phyloP scores from a whole-genome alignment of 306 rosid genomes.

The Senna siamea region DNA sequence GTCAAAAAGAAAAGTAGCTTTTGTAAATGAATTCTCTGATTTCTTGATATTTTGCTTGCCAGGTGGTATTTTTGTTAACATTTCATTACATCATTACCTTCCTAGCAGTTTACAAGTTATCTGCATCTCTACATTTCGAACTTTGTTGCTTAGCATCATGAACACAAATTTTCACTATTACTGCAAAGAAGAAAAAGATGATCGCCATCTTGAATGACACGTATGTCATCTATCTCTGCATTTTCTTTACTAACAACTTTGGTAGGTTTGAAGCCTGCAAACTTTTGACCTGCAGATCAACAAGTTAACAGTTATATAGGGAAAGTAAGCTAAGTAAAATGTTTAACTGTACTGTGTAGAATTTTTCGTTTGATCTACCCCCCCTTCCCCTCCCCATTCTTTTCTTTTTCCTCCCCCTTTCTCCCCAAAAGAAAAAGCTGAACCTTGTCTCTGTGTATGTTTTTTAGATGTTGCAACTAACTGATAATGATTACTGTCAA shows the following conservation, averaged over 20 bases:
- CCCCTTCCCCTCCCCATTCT: neutral
- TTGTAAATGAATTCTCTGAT: conserved; percentile 43
- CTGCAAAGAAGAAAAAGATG: conserved; percentile 63
- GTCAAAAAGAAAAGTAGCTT: conserved; percentile 38
- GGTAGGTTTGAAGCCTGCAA: conserved; percentile 53
- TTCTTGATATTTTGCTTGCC: conserved; percentile 42
- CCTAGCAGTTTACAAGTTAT: conserved; percentile 39
- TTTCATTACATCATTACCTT: conserved; percentile 32
- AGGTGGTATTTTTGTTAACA: conserved; percentile 27
- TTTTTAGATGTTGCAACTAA: neutral
- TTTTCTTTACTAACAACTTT: conserved; percentile 61
- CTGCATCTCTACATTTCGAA: conserved; percentile 29
- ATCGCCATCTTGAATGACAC: conserved; percentile 80
- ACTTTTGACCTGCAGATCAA: conserved; percentile 77
- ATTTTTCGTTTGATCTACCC: conserved; percentile 5
- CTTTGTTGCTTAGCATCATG: conserved; percentile 30
- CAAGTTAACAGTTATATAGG: conserved; percentile 24
- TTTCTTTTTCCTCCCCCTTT: too few species aligned
- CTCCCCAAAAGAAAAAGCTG: neutral
- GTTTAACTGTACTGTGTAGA: conserved; percentile 7
- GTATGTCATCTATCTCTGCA: conserved; percentile 85
- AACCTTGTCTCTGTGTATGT: neutral
- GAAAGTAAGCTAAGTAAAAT: conserved; percentile 14
- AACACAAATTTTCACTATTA: conserved; percentile 38
- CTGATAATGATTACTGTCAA: neutral